A percentile compares a stretch with the other conserved stretches of the same genome.
phyloP scores from a whole-genome alignment of 352 stramenopile species.

The Phytophthora meadii region DNA sequence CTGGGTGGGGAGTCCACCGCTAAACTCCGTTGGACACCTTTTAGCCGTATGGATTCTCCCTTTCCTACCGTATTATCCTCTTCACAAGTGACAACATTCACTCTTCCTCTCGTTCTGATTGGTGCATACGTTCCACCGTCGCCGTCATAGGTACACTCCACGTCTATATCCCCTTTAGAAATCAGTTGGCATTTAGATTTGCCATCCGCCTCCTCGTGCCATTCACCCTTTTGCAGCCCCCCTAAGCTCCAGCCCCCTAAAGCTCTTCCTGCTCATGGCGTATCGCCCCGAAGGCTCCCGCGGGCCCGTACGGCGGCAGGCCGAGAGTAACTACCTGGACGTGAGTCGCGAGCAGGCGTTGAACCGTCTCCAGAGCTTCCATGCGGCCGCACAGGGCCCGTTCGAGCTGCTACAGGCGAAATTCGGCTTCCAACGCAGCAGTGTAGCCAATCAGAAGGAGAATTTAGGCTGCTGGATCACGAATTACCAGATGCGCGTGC shows the following conservation, averaged over 20 bases:
- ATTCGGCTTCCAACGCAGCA: constrained; percentile 83
- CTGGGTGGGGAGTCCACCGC: too few species aligned
- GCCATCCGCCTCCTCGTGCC: constrained; percentile 3
- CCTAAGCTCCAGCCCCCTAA: not conserved
- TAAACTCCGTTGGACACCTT: constrained; percentile 18
- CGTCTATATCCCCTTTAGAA: constrained; percentile 10
- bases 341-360: constrained; percentile 64
- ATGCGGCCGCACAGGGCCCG: constrained; percentile 41
- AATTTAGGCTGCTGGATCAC: constrained; percentile 86
- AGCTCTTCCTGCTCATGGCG: constrained; percentile 15
- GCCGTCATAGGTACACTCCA: constrained; percentile 27
- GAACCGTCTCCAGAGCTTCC: constrained; percentile 74
- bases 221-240: constrained; percentile 12
- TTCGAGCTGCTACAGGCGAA: constrained; percentile 84
- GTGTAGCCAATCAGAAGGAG: constrained; percentile 86
- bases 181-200: constrained; percentile 32
- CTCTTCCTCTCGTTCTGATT: constrained; percentile 6
- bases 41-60: constrained; percentile 20
- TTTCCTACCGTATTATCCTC: constrained; percentile 3
- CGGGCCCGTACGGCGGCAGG: constrained; percentile 56
- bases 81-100: constrained; percentile 11
- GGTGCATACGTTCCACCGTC: not conserved
- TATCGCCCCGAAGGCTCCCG: constrained; percentile 22
- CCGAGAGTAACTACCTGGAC: constrained; percentile 84
- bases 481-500: constrained; percentile 83